A percentile compares a stretch with the other conserved stretches of the same genome.
These are phyloP conservation scores for Andalucia godoyi DNA, from an alignment of 78 protist genomes.

Conservation along the genomic window DNA sequence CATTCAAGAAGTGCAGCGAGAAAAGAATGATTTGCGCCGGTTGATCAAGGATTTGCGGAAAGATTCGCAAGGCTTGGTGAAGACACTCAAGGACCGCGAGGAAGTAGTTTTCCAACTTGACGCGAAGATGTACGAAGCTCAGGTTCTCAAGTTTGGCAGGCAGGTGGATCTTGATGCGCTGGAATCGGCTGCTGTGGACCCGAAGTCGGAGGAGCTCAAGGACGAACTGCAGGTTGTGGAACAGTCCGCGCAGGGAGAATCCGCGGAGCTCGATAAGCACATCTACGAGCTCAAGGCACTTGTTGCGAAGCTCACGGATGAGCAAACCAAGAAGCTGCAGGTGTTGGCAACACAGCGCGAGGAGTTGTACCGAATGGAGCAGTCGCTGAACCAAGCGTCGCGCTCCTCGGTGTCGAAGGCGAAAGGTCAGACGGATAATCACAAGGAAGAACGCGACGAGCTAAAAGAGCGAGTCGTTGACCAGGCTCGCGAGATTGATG, in stretches of 20 bases:
- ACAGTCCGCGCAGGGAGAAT: background rate
- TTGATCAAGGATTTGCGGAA: background rate
- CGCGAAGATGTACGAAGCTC: slow-evolving; percentile 30
- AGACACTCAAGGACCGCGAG: slow-evolving; percentile 8
- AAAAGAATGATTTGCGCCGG: slow-evolving; percentile 1
- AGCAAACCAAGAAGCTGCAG: background rate
- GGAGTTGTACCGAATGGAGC: slow-evolving; percentile 10
- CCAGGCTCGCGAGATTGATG: slow-evolving; percentile 12
- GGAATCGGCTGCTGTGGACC: slow-evolving; percentile 22
- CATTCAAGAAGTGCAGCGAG: slow-evolving; percentile 1
- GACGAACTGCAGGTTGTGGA: slow-evolving; percentile 13
- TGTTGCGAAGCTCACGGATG: background rate
- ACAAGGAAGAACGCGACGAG: background rate
- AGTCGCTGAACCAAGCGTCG: background rate
- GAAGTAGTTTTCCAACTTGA: slow-evolving; percentile 15
- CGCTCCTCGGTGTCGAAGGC: background rate
- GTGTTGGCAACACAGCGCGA: slow-evolving; percentile 5
- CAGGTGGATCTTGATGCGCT: slow-evolving; percentile 30
- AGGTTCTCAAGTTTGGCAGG: slow-evolving; percentile 30
- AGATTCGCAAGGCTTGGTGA: background rate
- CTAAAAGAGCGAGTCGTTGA: slow-evolving; percentile 8
- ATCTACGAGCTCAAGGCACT: background rate
- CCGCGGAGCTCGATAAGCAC: background rate
- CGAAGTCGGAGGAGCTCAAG: slow-evolving; percentile 38
- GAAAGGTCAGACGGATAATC: background rate